These are phyloP conservation scores for Akanthomyces dipterigenus DNA, from an alignment of 2,329 filamentous ascomycete genomes.

Conservation along the genomic window DNA sequence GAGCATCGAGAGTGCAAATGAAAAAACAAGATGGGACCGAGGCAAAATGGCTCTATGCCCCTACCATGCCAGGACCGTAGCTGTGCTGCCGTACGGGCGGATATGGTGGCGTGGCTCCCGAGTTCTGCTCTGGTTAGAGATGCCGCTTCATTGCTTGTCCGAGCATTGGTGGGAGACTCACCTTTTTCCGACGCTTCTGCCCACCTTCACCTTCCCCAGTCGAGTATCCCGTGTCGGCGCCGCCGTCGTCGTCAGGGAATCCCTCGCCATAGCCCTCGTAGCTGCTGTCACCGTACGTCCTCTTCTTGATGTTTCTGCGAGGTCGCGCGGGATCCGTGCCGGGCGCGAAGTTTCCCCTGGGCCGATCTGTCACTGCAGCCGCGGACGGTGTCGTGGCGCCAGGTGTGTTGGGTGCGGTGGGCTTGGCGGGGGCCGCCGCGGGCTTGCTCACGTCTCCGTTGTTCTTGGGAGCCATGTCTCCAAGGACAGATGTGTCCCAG, in stretches of 20 bases:
- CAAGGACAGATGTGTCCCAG: slow-evolving; percentile 54
- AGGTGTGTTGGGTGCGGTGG: slow-evolving; percentile 49
- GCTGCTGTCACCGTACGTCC: slow-evolving; percentile 67
- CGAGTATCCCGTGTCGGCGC: slow-evolving; percentile 56
- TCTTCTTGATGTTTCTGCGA: slow-evolving; percentile 63
- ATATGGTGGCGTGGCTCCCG: slow-evolving; percentile 36
- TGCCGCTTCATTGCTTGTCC: background rate
- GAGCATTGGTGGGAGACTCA: slow-evolving; percentile 22
- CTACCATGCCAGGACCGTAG: slow-evolving; percentile 53
- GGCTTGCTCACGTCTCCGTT: slow-evolving; percentile 31
- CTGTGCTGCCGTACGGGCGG: slow-evolving; percentile 42
- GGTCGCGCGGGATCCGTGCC: slow-evolving; percentile 48
- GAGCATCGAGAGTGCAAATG: background rate
- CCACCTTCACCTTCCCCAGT: slow-evolving; percentile 65
- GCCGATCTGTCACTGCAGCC: slow-evolving; percentile 24
- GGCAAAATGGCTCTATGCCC: slow-evolving; percentile 34
- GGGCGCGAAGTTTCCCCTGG: slow-evolving; percentile 32
- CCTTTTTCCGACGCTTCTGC: slow-evolving; percentile 61
- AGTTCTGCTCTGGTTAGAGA: slow-evolving; percentile 32
- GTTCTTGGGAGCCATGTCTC: slow-evolving; percentile 42
- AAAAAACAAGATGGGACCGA: background rate
- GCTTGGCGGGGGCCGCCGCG: slow-evolving; percentile 35
- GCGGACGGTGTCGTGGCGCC: slow-evolving; percentile 27
- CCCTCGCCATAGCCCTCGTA: slow-evolving; percentile 70
- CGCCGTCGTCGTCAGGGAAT: slow-evolving; percentile 60